Evolutionary conservation across 148 eudicot genomes (phyloP).

Genomic region (Diospyros lotus): DNA sequence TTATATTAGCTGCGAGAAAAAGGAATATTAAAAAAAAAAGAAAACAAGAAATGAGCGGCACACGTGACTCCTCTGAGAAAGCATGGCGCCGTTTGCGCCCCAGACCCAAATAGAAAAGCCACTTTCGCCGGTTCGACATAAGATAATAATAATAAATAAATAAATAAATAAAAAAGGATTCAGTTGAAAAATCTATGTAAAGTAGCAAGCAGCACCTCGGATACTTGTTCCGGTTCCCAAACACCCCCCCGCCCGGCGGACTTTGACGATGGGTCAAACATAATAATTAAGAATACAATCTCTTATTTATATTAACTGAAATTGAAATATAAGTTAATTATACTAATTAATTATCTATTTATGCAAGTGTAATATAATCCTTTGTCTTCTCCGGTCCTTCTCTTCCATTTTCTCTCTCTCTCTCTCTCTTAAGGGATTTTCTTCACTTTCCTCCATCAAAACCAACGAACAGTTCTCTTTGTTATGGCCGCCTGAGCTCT

Average conservation of each 20-base stretch:
- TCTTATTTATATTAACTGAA: not conserved
- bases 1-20: too few relatives aligned
- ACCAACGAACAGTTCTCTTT: not conserved
- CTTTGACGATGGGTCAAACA: not conserved
- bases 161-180: too few relatives aligned
- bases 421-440: constrained; percentile 3
- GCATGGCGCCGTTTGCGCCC: too few relatives aligned
- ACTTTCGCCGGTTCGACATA: too few relatives aligned
- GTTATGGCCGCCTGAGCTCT: constrained; percentile 20
- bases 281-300: not conserved
- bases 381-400: not conserved
- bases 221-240: too few relatives aligned
- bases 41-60: too few relatives aligned
- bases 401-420: not conserved
- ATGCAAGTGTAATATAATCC: not conserved
- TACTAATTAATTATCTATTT: not conserved
- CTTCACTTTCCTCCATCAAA: not conserved
- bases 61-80: too few relatives aligned
- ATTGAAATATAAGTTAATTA: not conserved
- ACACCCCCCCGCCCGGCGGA: not conserved
- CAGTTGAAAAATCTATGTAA: too few relatives aligned
- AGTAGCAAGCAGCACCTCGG: too few relatives aligned
- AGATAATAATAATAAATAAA: too few relatives aligned
- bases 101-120: too few relatives aligned
- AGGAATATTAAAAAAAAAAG: too few relatives aligned